Conservation (phyloP, 2,329 filamentous ascomycete species). For the Elsinoe perseae region DNA sequence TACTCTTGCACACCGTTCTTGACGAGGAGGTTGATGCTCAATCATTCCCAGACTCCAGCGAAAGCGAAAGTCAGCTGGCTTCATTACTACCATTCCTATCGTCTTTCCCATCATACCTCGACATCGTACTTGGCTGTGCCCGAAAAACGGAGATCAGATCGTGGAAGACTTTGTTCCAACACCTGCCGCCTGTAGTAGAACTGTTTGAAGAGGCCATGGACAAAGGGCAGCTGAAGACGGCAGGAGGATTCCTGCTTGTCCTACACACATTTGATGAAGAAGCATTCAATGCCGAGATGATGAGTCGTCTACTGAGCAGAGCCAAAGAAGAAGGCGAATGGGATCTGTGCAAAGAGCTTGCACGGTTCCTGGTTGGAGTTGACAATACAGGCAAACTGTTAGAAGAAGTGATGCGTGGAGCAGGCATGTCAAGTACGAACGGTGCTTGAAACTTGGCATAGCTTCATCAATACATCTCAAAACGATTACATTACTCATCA, state of each 20-base stretch:
- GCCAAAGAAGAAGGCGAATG: conserved; percentile 83
- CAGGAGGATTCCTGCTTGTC: conserved; percentile 91
- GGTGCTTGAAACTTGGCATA: background rate
- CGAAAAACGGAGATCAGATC: conserved; percentile 93
- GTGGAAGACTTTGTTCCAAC: conserved; percentile 88
- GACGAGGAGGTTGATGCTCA: conserved; percentile 83
- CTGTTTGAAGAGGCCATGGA: conserved; percentile 88
- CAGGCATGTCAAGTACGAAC: conserved; percentile 17
- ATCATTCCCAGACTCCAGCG: conserved; percentile 34
- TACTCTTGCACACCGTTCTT: conserved; percentile 84
- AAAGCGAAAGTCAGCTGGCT: conserved; percentile 36
- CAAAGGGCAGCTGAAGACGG: conserved; percentile 82
- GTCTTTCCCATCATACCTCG: conserved; percentile 68
- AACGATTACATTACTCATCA: background rate
- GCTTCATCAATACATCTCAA: background rate
- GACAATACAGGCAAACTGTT: conserved; percentile 80
- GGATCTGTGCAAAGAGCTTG: conserved; percentile 91
- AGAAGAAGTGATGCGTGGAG: conserved; percentile 54
- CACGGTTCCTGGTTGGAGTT: conserved; percentile 87
- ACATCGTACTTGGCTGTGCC: conserved; percentile 93
- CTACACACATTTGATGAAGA: conserved; percentile 63
- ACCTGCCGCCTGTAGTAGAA: conserved; percentile 81
- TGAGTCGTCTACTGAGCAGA: conserved; percentile 68
- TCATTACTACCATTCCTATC: conserved; percentile 47
- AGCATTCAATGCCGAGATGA: conserved; percentile 52